phyloP scores from a whole-genome alignment of 129 eudicot species.

The Solidago caesia region DNA sequence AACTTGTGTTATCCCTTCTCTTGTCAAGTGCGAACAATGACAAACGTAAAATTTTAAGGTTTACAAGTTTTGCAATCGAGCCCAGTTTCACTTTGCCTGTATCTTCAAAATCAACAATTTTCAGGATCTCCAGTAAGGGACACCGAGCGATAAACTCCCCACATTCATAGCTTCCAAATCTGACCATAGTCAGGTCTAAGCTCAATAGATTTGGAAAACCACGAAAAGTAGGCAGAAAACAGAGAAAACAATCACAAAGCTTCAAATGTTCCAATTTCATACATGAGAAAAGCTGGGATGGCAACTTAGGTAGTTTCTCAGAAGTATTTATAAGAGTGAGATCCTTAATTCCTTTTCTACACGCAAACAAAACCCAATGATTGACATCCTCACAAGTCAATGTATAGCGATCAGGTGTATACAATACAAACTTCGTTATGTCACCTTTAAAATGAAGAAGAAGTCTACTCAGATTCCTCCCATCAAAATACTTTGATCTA shows the following conservation, averaged over 20 bases:
- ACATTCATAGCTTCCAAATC: background rate
- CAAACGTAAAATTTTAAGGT: too few relatives aligned
- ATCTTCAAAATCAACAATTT: background rate
- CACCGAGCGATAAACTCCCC: background rate
- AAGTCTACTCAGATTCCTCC: background rate
- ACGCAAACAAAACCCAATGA: constrained; percentile 18
- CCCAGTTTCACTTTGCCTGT: too few relatives aligned
- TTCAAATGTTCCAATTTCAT: background rate
- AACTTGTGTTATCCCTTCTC: background rate
- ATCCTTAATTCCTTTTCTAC: constrained; percentile 9
- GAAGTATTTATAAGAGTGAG: background rate
- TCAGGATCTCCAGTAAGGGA: constrained; percentile 18
- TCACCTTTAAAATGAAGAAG: constrained; percentile 3
- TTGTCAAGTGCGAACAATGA: background rate
- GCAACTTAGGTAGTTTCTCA: background rate
- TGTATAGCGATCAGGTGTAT: background rate
- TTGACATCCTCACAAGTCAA: background rate
- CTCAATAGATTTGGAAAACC: constrained; percentile 22
- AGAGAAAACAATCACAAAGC: background rate
- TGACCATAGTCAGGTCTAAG: background rate
- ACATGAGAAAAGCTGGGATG: constrained; percentile 9
- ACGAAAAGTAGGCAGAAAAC: background rate
- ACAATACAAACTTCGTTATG: constrained; percentile 10
- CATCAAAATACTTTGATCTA: fast-evolving
- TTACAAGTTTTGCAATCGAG: too few relatives aligned